Conservation (phyloP, 768 basidiomycete genomes). For the Imleria badia region DNA sequence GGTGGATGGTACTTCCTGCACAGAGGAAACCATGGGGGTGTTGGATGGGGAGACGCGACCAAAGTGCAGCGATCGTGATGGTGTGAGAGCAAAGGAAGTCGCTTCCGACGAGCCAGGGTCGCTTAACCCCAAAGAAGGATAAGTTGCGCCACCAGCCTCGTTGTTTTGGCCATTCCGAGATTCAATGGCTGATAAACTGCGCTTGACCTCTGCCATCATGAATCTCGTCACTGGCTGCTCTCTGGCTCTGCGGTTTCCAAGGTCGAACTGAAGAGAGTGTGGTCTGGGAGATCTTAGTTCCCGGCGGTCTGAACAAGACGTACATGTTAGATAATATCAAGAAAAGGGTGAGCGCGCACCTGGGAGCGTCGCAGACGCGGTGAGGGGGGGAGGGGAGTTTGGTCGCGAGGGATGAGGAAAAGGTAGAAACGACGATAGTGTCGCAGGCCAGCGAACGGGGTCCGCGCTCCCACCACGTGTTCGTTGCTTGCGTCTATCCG, state of each 20-base stretch:
- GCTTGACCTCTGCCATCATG: slow-evolving; percentile 24
- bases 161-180: slow-evolving; percentile 14
- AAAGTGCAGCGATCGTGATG: slow-evolving; percentile 16
- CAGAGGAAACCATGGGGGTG: slow-evolving; percentile 12
- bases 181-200: slow-evolving; percentile 27
- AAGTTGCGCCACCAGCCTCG: slow-evolving; percentile 15
- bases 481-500: slow-evolving; percentile 1
- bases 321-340: not conserved
- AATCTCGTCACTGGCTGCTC: not conserved
- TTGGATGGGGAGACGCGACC: slow-evolving; percentile 9
- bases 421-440: slow-evolving; percentile 28
- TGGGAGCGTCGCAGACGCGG: slow-evolving; percentile 28
- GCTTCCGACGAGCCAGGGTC: slow-evolving; percentile 18
- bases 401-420: slow-evolving; percentile 30
- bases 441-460: slow-evolving; percentile 8
- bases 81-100: slow-evolving; percentile 20
- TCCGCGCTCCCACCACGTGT: slow-evolving; percentile 24
- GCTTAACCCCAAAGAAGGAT: slow-evolving; percentile 16
- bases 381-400: slow-evolving; percentile 12
- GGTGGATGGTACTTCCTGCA: slow-evolving; percentile 30
- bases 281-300: slow-evolving; percentile 11
- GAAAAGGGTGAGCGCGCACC: slow-evolving; percentile 9
- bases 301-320: slow-evolving; percentile 14
- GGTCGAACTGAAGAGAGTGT: slow-evolving; percentile 24
- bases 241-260: slow-evolving; percentile 16